phyloP scores from a whole-genome alignment of 306 rosid genomes.

The Oxytropis ochrocephala region DNA sequence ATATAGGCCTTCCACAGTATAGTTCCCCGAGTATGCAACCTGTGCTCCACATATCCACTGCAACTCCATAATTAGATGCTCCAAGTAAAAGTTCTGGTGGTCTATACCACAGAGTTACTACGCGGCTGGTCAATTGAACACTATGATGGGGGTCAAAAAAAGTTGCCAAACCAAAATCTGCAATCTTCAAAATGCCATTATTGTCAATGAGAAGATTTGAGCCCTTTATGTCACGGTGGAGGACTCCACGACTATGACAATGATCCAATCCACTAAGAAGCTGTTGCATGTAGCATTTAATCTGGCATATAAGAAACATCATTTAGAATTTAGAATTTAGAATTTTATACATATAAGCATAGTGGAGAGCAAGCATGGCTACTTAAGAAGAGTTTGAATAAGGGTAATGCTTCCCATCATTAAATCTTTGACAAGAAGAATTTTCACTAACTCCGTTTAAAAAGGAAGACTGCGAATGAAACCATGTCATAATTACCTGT shows the following conservation, averaged over 20 bases:
- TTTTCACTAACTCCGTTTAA: not conserved
- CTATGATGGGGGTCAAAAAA: slow-evolving; percentile 56
- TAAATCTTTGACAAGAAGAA: not conserved
- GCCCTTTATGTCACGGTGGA: slow-evolving; percentile 99
- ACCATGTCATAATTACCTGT: slow-evolving; percentile 48
- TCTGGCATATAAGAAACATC: slow-evolving; percentile 29
- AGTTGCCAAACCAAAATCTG: slow-evolving; percentile 94
- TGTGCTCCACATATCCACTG: slow-evolving; percentile 89
- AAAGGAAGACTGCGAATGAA: slow-evolving; percentile 5
- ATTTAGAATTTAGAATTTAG: not conserved
- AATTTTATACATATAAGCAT: slow-evolving; percentile 16
- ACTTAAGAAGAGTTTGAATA: slow-evolving; percentile 5
- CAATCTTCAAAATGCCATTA: slow-evolving; percentile 78
- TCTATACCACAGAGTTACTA: slow-evolving; percentile 94
- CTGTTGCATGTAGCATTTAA: slow-evolving; percentile 91
- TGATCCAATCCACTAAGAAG: slow-evolving; percentile 85
- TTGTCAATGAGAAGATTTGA: slow-evolving; percentile 86
- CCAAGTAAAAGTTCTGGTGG: slow-evolving; percentile 98
- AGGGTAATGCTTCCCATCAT: not conserved
- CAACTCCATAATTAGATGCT: slow-evolving; percentile 82
- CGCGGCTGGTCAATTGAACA: slow-evolving; percentile 79
- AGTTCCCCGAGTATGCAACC: slow-evolving; percentile 97
- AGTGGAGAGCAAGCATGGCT: not conserved
- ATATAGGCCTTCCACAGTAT: slow-evolving; percentile 77
- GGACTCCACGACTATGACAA: slow-evolving; percentile 80